Percentiles rank a stretch among this genome's conserved stretches.
Evolutionary conservation across 2,329 filamentous ascomycete genomes (phyloP).

Genomic region (Ophioceras dolichostomum): DNA sequence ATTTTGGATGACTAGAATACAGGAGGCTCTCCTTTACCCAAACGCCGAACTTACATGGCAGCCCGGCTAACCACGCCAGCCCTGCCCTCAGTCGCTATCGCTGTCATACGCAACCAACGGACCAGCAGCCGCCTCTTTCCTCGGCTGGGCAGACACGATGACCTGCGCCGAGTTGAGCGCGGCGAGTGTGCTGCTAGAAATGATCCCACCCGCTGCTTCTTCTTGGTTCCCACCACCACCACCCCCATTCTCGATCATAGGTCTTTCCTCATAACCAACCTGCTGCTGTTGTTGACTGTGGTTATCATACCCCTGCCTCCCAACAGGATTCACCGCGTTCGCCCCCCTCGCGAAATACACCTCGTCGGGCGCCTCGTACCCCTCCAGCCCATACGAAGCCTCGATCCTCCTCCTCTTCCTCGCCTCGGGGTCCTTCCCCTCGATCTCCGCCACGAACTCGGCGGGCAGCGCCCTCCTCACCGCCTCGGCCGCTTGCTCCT

Average conservation of each 20-base stretch:
- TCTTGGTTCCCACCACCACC: conserved; percentile 19
- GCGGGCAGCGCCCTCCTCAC: conserved; percentile 78
- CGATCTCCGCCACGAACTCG: conserved; percentile 85
- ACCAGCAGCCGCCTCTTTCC: conserved; percentile 42
- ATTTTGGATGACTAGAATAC: neutral
- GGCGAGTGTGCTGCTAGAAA: conserved; percentile 71
- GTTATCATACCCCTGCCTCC: conserved; percentile 46
- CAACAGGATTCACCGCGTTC: conserved; percentile 49
- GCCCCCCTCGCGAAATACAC: conserved; percentile 81
- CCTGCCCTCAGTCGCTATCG: conserved; percentile 35
- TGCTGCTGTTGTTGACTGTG: no score
- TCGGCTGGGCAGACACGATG: conserved; percentile 37
- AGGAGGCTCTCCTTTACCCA: no score
- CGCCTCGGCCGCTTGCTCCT: conserved; percentile 93
- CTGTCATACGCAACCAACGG: conserved; percentile 84
- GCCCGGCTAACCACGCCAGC: no score
- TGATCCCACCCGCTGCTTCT: conserved; percentile 47
- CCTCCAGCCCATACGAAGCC: conserved; percentile 75
- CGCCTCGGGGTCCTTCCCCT: conserved; percentile 78
- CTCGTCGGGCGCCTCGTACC: conserved; percentile 88
- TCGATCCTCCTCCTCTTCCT: conserved; percentile 83
- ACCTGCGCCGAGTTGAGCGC: conserved; percentile 54
- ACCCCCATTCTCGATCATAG: conserved; percentile 46
- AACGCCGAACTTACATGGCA: no score
- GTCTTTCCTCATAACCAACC: conserved; percentile 34